A percentile compares a stretch with the other conserved stretches of the same genome.
Conservation (phyloP, 2,329 filamentous ascomycete species). For the Phaeophleospora eucalypticola region DNA sequence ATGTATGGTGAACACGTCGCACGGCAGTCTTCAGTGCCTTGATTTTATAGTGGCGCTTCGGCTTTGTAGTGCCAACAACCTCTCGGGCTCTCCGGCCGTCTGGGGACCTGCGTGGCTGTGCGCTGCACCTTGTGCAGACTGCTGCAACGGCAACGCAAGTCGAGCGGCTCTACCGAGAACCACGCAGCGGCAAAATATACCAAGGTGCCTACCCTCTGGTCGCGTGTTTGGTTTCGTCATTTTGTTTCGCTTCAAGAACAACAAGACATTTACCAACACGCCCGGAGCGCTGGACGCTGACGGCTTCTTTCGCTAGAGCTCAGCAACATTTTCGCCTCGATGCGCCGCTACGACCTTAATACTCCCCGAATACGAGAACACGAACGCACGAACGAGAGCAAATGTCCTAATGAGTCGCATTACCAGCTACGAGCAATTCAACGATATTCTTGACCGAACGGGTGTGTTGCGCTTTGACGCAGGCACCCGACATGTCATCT, state of each 20-base stretch:
- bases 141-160: neutral
- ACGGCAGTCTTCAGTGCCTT: slow-evolving; percentile 1
- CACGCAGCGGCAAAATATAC: too few relatives aligned
- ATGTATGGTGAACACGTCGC: slow-evolving; percentile 7
- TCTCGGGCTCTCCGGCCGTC: neutral
- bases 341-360: slow-evolving; percentile 8
- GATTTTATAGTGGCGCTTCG: slow-evolving; percentile 4
- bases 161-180: neutral
- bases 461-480: slow-evolving; percentile 8
- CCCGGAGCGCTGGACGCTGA: slow-evolving; percentile 14
- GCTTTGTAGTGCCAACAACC: neutral
- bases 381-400: slow-evolving; percentile 1
- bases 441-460: slow-evolving; percentile 4
- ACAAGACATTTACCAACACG: neutral
- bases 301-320: slow-evolving; percentile 5
- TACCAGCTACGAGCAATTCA: slow-evolving; percentile 1
- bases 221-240: slow-evolving; percentile 1
- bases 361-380: slow-evolving; percentile 4
- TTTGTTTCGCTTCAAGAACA: neutral
- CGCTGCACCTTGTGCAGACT: neutral
- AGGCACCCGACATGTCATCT: slow-evolving; percentile 11
- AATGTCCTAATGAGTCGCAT: slow-evolving; percentile 9
- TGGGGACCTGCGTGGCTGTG: neutral
- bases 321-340: slow-evolving; percentile 1
- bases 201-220: slow-evolving; percentile 7